These are phyloP conservation scores for Nicotiana benthamiana DNA, from an alignment of 257 asterid species.

Conservation along the genomic window DNA sequence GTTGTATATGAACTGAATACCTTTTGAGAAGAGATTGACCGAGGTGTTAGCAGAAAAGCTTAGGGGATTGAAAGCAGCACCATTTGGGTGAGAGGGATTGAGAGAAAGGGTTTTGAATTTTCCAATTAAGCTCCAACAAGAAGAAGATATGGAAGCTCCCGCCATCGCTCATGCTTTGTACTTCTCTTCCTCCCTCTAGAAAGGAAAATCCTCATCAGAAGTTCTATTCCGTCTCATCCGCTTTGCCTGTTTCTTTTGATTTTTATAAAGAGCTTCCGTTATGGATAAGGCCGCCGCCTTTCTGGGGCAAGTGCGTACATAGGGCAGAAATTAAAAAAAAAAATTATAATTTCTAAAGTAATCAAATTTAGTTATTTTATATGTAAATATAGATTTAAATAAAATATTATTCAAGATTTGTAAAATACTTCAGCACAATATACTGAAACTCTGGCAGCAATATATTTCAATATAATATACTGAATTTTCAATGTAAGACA, in stretches of 20 bases:
- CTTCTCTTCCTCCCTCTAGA: not conserved
- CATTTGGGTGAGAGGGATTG: conserved; percentile 5
- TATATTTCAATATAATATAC: no score
- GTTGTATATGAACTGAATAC: conserved; percentile 17
- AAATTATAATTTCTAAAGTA: no score
- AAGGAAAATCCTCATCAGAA: not conserved
- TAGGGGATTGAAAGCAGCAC: conserved; percentile 41
- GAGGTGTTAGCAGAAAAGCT: conserved; percentile 64
- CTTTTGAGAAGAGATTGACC: conserved; percentile 44
- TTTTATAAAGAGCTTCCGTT: no score
- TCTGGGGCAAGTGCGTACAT: no score
- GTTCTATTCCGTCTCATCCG: not conserved
- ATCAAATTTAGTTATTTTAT: no score
- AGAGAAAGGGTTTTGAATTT: conserved; percentile 47
- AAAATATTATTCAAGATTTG: no score
- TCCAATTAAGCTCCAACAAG: conserved; percentile 32
- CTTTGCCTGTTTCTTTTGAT: not conserved
- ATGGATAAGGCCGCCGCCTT: no score
- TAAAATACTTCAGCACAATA: no score
- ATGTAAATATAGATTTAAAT: no score
- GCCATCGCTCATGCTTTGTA: conserved; percentile 20
- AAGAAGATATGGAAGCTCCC: conserved; percentile 34
- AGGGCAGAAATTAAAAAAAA: no score
- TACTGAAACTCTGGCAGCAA: no score
- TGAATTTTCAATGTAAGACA: no score